Evolutionary conservation across 2,329 filamentous ascomycete genomes (phyloP).

Genomic region (Colletotrichum chrysophilum): DNA sequence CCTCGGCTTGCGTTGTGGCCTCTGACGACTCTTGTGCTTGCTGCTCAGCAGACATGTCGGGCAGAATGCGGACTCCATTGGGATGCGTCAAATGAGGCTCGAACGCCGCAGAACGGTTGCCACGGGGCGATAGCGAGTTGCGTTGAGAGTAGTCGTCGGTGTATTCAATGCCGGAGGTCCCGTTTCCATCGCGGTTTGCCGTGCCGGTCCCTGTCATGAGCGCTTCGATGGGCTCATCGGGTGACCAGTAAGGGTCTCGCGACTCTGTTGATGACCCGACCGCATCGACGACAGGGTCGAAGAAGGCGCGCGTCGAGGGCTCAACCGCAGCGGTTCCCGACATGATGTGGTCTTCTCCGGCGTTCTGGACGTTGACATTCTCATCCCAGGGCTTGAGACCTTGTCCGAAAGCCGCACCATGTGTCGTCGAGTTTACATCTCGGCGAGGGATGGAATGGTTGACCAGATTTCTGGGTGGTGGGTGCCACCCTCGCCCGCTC

Average conservation of each 20-base stretch:
- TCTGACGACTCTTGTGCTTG: conserved; percentile 40
- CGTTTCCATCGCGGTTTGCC: not conserved
- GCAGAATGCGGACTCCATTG: conserved; percentile 42
- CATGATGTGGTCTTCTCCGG: not conserved
- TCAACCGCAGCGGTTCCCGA: not conserved
- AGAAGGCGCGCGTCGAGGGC: not conserved
- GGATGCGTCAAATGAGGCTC: conserved; percentile 39
- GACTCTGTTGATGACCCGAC: not conserved
- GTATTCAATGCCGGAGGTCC: not conserved
- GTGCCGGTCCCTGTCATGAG: not conserved
- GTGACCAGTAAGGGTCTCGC: not conserved
- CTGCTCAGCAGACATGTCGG: conserved; percentile 36
- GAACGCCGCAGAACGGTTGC: conserved; percentile 20
- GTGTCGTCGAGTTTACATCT: not conserved
- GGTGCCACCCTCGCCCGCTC: not conserved
- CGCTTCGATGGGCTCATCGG: not conserved
- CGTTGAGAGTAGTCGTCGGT: not conserved
- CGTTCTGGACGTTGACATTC: not conserved
- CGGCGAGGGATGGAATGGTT: not conserved
- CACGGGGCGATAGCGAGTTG: not conserved
- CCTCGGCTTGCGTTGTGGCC: conserved; percentile 40
- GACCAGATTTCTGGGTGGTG: not conserved
- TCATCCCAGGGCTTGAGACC: not conserved
- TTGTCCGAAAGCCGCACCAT: not conserved
- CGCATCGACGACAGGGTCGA: not conserved